phyloP scores from a whole-genome alignment of 139 green algal genomes.

The Volvox africanus region DNA sequence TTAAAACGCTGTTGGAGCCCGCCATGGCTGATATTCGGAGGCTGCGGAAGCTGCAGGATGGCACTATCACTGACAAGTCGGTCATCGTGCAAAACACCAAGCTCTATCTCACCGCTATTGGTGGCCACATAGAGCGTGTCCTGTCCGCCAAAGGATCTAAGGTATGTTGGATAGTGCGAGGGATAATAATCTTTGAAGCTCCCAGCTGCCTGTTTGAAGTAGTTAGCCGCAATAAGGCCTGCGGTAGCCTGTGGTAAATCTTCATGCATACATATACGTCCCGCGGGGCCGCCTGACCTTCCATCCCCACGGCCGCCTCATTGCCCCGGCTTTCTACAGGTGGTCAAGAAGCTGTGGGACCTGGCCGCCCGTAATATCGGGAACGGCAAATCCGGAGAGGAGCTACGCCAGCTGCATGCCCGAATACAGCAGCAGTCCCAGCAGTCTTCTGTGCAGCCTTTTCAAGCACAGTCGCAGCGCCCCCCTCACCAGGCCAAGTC shows the following conservation, averaged over 20 bases:
- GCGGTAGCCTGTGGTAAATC: too few species aligned
- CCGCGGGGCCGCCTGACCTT: too few species aligned
- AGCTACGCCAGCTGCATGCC: not conserved
- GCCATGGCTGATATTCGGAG: constrained; percentile 23
- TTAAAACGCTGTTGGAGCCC: constrained; percentile 31
- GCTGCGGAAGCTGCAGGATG: constrained; percentile 54
- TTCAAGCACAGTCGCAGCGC: not conserved
- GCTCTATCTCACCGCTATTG: constrained; percentile 54
- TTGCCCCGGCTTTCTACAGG: not conserved
- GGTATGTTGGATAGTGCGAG: not conserved
- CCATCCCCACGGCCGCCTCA: too few species aligned
- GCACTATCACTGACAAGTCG: constrained; percentile 28
- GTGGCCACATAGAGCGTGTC: constrained; percentile 44
- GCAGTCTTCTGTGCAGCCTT: not conserved
- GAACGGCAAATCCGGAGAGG: constrained; percentile 35
- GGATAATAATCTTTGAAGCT: too few species aligned
- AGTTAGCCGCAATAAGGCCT: too few species aligned
- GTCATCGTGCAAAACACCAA: constrained; percentile 51
- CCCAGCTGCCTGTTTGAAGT: too few species aligned
- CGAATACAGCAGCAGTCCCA: constrained; percentile 17
- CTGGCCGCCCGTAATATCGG: constrained; percentile 21
- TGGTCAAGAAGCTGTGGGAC: constrained; percentile 44
- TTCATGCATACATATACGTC: too few species aligned
- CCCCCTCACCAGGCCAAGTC: not conserved
- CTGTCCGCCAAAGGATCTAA: constrained; percentile 13